A percentile compares a stretch with the other conserved stretches of the same genome.
These are phyloP conservation scores for Fusarium sarcochroum DNA, from an alignment of 2,329 filamentous ascomycete genomes.

Conservation along the genomic window DNA sequence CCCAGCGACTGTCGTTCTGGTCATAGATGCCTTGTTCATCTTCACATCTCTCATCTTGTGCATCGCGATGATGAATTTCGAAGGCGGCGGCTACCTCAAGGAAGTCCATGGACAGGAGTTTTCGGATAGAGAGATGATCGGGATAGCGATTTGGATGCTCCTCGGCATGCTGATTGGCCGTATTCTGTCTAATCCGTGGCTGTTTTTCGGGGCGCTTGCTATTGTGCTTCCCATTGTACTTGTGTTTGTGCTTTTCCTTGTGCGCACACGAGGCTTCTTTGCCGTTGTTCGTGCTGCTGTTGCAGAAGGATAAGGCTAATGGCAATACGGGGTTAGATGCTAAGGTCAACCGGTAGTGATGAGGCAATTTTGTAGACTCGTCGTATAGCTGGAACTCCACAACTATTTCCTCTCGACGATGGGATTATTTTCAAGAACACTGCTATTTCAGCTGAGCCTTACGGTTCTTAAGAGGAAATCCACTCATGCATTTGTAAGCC, in stretches of 20 bases:
- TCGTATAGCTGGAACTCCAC: too few species aligned
- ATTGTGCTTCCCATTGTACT: conserved; percentile 17
- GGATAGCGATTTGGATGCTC: conserved; percentile 36
- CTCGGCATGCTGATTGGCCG: conserved; percentile 35
- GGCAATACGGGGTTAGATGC: too few species aligned
- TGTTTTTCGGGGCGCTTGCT: background rate
- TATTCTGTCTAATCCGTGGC: conserved; percentile 16
- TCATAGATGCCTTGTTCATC: conserved; percentile 32
- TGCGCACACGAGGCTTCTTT: conserved; percentile 38
- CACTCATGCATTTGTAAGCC: too few species aligned
- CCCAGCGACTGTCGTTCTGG: conserved; percentile 1
- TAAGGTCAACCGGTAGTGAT: too few species aligned
- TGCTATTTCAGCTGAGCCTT: too few species aligned
- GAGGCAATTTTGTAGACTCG: too few species aligned
- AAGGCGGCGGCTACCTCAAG: conserved; percentile 34
- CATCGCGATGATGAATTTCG: conserved; percentile 41
- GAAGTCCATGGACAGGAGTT: conserved; percentile 11
- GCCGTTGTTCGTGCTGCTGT: conserved; percentile 12
- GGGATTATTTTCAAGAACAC: too few species aligned
- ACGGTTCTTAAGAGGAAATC: too few species aligned
- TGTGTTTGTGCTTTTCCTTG: conserved; percentile 21
- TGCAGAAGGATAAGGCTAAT: background rate
- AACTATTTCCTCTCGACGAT: too few species aligned
- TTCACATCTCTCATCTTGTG: conserved; percentile 35
- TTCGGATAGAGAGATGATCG: conserved; percentile 39